phyloP scores from a whole-genome alignment of 2,329 filamentous ascomycete species.

The Ophidiomyces ophidiicola region DNA sequence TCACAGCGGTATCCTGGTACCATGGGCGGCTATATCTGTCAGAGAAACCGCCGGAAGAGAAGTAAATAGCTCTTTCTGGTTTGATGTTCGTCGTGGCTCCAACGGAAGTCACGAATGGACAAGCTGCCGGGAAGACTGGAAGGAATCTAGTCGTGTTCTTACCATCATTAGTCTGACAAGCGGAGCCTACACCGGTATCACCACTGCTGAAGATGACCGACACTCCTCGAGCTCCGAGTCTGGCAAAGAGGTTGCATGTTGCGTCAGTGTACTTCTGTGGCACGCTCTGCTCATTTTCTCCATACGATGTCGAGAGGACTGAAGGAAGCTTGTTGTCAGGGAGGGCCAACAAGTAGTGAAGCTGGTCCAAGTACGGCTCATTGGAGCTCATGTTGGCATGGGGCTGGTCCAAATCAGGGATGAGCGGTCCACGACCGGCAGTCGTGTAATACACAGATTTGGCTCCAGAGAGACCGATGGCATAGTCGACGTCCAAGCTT shows the following conservation, averaged over 20 bases:
- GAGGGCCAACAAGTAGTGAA: conserved; percentile 47
- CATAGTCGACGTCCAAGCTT: conserved; percentile 54
- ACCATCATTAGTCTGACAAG: conserved; percentile 45
- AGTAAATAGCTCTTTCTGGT: conserved; percentile 41
- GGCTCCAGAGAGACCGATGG: conserved; percentile 44
- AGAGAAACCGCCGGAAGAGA: conserved; percentile 40
- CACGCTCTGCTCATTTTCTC: conserved; percentile 53
- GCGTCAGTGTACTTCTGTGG: conserved; percentile 48
- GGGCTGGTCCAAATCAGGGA: conserved; percentile 38
- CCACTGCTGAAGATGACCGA: conserved; percentile 54
- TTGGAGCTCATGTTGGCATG: conserved; percentile 38
- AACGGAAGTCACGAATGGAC: conserved; percentile 52
- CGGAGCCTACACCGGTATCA: conserved; percentile 46
- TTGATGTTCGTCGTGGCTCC: conserved; percentile 44
- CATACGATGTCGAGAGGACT: conserved; percentile 58
- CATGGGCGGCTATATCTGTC: conserved; percentile 36
- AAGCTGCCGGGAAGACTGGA: conserved; percentile 44
- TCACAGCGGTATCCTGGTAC: conserved; percentile 39
- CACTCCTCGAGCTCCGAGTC: conserved; percentile 56
- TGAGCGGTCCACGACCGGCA: conserved; percentile 43
- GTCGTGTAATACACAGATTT: conserved; percentile 48
- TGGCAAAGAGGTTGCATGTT: conserved; percentile 51
- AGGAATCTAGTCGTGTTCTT: conserved; percentile 41
- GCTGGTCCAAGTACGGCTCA: conserved; percentile 55
- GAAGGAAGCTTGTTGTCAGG: conserved; percentile 47